A percentile compares a stretch with the other conserved stretches of the same genome.
These are phyloP conservation scores for Psilocybe cubensis DNA, from an alignment of 768 basidiomycete species.

Conservation along the genomic window DNA sequence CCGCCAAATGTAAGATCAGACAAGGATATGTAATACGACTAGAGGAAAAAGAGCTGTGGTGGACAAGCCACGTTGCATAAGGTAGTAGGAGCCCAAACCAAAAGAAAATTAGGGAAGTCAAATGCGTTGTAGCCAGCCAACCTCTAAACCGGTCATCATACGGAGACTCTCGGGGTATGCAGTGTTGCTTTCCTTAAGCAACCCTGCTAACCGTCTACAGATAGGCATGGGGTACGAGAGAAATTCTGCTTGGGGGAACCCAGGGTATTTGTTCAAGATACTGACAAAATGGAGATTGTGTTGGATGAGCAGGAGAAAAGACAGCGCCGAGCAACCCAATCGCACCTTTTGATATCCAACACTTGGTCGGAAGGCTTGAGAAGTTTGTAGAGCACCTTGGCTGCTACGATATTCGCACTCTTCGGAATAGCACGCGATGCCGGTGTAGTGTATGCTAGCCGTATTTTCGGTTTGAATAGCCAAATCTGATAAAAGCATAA, in stretches of 20 bases:
- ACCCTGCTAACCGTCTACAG: constrained; percentile 68
- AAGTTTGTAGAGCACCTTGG: constrained; percentile 87
- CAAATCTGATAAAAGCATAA: constrained; percentile 64
- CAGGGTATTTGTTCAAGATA: constrained; percentile 71
- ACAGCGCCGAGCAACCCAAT: not conserved
- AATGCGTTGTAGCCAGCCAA: constrained; percentile 72
- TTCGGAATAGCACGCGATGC: constrained; percentile 61
- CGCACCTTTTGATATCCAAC: constrained; percentile 58
- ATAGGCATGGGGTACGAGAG: constrained; percentile 81
- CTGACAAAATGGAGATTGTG: constrained; percentile 30
- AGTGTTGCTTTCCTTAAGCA: constrained; percentile 77
- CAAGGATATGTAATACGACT: not conserved
- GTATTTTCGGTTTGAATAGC: constrained; percentile 92
- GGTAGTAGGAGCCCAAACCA: not conserved
- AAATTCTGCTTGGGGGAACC: constrained; percentile 88
- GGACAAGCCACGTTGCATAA: not conserved
- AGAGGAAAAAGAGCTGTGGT: not conserved
- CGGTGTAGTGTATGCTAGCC: constrained; percentile 70
- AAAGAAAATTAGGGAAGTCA: constrained; percentile 15
- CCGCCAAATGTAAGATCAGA: not conserved
- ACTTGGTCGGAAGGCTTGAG: constrained; percentile 60
- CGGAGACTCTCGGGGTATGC: constrained; percentile 79
- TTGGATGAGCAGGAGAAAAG: not conserved
- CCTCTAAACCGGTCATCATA: constrained; percentile 79
- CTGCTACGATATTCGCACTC: constrained; percentile 63